Percentiles rank a stretch among this genome's conserved stretches.
Evolutionary conservation across 306 rosid genomes (phyloP).

Genomic region (Cucumis hystrix): DNA sequence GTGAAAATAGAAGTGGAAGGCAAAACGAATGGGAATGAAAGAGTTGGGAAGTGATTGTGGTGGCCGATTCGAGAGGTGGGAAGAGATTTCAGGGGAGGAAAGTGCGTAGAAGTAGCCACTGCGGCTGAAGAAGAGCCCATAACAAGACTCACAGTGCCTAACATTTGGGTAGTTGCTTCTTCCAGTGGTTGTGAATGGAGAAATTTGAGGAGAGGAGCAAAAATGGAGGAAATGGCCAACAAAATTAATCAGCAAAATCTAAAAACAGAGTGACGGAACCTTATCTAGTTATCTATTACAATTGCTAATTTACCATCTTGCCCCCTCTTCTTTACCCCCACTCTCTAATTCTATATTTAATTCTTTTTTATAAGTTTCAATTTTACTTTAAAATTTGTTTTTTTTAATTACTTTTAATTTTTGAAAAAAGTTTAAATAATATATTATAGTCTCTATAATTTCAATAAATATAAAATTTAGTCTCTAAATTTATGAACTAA

Average conservation of each 20-base stretch:
- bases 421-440: too few relatives aligned
- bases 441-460: too few relatives aligned
- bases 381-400: too few relatives aligned
- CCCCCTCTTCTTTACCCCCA: not conserved
- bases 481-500: too few relatives aligned
- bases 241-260: not conserved
- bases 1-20: slow-evolving; percentile 12
- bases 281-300: slow-evolving; percentile 14
- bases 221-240: not conserved
- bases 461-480: too few relatives aligned
- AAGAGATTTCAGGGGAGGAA: not conserved
- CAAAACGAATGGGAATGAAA: slow-evolving; percentile 13
- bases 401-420: too few relatives aligned
- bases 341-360: too few relatives aligned
- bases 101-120: slow-evolving; percentile 2
- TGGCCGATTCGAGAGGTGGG: slow-evolving; percentile 11
- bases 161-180: not conserved
- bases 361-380: too few relatives aligned
- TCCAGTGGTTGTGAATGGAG: not conserved
- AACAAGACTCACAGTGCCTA: slow-evolving; percentile 12
- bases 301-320: slow-evolving; percentile 5
- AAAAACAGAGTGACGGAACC: not conserved
- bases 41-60: slow-evolving; percentile 2
- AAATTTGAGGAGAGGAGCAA: not conserved
- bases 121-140: slow-evolving; percentile 19